phyloP scores from a whole-genome alignment of 2,329 filamentous ascomycete species.

The Hypoxylon sp. region DNA sequence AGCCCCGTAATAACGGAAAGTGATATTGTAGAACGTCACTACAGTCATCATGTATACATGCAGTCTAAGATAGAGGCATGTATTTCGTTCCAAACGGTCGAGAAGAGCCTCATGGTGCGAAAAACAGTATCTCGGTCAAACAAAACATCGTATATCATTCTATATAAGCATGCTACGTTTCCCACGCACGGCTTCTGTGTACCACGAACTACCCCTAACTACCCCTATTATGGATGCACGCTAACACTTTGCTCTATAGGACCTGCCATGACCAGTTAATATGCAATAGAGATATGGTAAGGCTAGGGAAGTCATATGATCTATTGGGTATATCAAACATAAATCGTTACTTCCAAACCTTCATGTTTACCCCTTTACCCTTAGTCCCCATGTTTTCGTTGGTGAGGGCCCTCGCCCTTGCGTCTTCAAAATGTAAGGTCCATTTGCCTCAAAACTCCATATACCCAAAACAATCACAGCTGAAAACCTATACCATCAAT shows the following conservation, averaged over 20 bases:
- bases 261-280: neutral
- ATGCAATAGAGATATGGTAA: neutral
- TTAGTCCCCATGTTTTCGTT: neutral
- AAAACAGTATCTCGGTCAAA: neutral
- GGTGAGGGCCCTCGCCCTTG: neutral
- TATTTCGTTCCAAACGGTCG: neutral
- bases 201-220: neutral
- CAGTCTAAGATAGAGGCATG: neutral
- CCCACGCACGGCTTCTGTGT: neutral
- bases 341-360: constrained; percentile 9
- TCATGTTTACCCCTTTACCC: neutral
- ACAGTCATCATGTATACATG: neutral
- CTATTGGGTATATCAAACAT: constrained; percentile 28
- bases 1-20: neutral
- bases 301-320: neutral
- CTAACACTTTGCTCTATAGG: neutral
- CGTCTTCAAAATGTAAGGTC: neutral
- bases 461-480: neutral
- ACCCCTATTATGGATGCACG: neutral
- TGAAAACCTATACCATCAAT: neutral
- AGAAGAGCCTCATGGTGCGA: neutral
- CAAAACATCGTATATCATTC: neutral
- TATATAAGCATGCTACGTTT: neutral
- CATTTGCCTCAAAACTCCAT: neutral
- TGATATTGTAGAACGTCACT: neutral